A percentile compares a stretch with the other conserved stretches of the same genome.
Conservation (phyloP, 345 rosid species). For the Hevea brasiliensis region DNA sequence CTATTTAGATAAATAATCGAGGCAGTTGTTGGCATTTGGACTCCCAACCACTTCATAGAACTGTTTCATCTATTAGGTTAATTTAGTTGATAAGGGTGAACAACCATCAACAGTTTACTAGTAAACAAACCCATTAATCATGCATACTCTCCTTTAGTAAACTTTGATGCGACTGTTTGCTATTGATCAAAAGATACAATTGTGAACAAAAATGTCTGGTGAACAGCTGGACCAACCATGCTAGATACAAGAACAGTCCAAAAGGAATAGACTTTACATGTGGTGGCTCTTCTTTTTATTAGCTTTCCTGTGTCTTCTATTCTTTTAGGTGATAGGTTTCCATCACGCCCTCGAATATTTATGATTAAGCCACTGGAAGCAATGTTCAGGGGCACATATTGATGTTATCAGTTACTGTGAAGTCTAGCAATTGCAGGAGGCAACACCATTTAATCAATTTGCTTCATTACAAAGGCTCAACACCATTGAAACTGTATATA, state of each 20-base stretch:
- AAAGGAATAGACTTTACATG: conserved; percentile 10
- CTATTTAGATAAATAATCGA: too few relatives aligned
- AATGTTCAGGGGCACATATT: background rate
- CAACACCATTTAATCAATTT: conserved; percentile 22
- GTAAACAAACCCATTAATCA: too few relatives aligned
- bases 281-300: background rate
- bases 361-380: background rate
- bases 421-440: background rate
- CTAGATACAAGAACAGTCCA: conserved; percentile 4
- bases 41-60: too few relatives aligned
- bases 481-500: too few relatives aligned
- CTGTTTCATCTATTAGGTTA: too few relatives aligned
- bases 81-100: too few relatives aligned
- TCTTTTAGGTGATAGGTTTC: background rate
- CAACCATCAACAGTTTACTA: too few relatives aligned
- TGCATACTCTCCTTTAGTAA: too few relatives aligned
- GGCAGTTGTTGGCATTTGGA: too few relatives aligned
- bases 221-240: conserved; percentile 5
- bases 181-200: background rate
- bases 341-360: too few relatives aligned
- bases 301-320: conserved; percentile 4
- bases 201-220: background rate
- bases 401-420: background rate
- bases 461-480: conserved; percentile 19
- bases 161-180: too few relatives aligned